phyloP scores from a whole-genome alignment of 371 early-diverging fungal species.

The Haplosporangium sp. region DNA sequence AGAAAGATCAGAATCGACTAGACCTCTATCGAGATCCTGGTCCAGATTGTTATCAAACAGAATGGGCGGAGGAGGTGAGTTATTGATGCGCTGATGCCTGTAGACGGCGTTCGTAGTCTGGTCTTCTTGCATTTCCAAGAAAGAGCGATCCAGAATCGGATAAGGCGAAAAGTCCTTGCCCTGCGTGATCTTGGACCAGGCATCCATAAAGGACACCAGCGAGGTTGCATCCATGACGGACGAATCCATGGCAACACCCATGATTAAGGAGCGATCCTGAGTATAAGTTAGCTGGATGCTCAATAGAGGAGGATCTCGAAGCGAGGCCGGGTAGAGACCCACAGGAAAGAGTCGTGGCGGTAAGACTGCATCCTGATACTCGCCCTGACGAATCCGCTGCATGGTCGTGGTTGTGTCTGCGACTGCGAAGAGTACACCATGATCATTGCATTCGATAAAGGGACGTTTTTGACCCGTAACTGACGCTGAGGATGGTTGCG shows the following conservation, averaged over 20 bases:
- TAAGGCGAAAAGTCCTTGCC: slow-evolving; percentile 50
- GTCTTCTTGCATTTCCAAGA: slow-evolving; percentile 26
- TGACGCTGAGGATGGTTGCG: neutral
- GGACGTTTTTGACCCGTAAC: slow-evolving; percentile 7
- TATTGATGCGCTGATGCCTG: slow-evolving; percentile 45
- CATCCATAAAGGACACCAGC: slow-evolving; percentile 50
- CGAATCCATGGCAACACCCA: slow-evolving; percentile 52
- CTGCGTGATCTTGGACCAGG: slow-evolving; percentile 51
- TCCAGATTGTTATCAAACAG: slow-evolving; percentile 42
- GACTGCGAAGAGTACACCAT: slow-evolving; percentile 49
- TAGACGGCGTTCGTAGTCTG: slow-evolving; percentile 22
- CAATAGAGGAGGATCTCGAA: slow-evolving; percentile 46
- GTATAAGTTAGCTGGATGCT: slow-evolving; percentile 53
- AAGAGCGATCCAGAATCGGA: slow-evolving; percentile 35
- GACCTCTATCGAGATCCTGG: slow-evolving; percentile 20
- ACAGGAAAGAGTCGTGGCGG: slow-evolving; percentile 50
- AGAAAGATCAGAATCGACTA: slow-evolving; percentile 26
- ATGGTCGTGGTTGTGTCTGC: slow-evolving; percentile 33
- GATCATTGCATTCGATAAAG: slow-evolving; percentile 52
- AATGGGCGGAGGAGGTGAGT: slow-evolving; percentile 50
- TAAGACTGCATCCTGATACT: slow-evolving; percentile 38
- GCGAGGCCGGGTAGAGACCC: slow-evolving; percentile 51
- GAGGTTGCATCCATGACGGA: slow-evolving; percentile 47
- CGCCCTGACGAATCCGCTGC: slow-evolving; percentile 38
- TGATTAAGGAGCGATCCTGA: slow-evolving; percentile 42